Base-by-base conservation (phyloP, 331 rosid genomes). In the Erythrophleum ivorense region DNA sequence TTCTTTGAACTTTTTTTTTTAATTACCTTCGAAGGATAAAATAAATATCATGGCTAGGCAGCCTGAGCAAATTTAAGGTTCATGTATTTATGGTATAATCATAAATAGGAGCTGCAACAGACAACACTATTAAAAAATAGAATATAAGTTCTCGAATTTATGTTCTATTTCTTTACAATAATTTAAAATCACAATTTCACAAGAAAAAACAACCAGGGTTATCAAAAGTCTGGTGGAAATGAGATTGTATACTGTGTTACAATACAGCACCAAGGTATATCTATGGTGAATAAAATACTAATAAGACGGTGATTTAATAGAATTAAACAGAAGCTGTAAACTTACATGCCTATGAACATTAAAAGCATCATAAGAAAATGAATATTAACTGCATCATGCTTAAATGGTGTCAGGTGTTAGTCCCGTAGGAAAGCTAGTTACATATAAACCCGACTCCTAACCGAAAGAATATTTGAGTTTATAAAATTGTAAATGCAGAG, bases 401-500 rank as follows among this genome's bases (percentile, higher is more conserved):
- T 40, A 67, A 41, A 67, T 67, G 33, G 73, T 67, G 16, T 9
- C 50, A 66, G 15, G 7, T 16, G 31, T 49, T 45, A 11, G 48
- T 68, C 54, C 41, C 18, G 34, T 76, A 60, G 46, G 8, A 21
- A 15, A 64, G 69, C 65, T 48, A 40, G 57, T 13, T 58, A 46
- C 40, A 67, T 54, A 67, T 55, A 33, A 46, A 34, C 16, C 76
- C 12, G 68, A 46, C 55, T 49, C 18, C 55, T 75, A 69, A 54
- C 53, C 0, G n/a, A 75, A 71, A 63, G 71, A 45, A 43, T 10
- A 81, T 69, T 29, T 68, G 74, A 57, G 69, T 41, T 16, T 58
- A 41, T 45, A 38, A 71, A 79, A 79, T 78, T 50, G 59, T 33
- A 78, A 48, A 52, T 31, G 59, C 59, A 71, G 18, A 7, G 78